A percentile compares a stretch with the other conserved stretches of the same genome.
These are phyloP conservation scores for Leucocoprinus leucothites DNA, from an alignment of 768 basidiomycete species.

Conservation along the genomic window DNA sequence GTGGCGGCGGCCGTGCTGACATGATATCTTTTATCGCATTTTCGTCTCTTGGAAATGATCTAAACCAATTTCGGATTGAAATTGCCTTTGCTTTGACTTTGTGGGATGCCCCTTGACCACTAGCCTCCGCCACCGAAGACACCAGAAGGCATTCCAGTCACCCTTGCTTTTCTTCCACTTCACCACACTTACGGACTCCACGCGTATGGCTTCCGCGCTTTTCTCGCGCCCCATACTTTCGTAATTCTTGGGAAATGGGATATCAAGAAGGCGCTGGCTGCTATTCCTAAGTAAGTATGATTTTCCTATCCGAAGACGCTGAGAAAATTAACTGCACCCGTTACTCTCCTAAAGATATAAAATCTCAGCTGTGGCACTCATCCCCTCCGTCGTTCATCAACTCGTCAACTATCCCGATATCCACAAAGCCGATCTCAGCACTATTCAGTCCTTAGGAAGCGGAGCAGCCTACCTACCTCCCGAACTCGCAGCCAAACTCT, in stretches of 20 bases:
- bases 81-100: too few species aligned
- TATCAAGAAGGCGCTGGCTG: conserved; percentile 42
- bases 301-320: neutral
- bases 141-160: conserved; percentile 43
- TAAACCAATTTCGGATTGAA: neutral
- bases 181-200: conserved; percentile 70
- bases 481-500: conserved; percentile 42
- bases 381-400: conserved; percentile 67
- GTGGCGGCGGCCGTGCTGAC: neutral
- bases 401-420: conserved; percentile 55
- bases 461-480: conserved; percentile 72
- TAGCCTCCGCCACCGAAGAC: conserved; percentile 38
- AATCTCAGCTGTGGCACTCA: conserved; percentile 44
- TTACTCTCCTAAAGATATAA: conserved; percentile 42
- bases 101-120: neutral
- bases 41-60: neutral
- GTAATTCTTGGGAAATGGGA: conserved; percentile 65
- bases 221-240: conserved; percentile 42
- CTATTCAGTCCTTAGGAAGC: conserved; percentile 37
- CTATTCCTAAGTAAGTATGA: conserved; percentile 55
- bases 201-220: conserved; percentile 42
- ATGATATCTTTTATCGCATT: neutral
- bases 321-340: neutral
- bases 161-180: conserved; percentile 61
- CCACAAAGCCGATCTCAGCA: conserved; percentile 50